phyloP scores from a whole-genome alignment of 495 filamentous ascomycete genomes.

The Rhizodiscina lignyota region DNA sequence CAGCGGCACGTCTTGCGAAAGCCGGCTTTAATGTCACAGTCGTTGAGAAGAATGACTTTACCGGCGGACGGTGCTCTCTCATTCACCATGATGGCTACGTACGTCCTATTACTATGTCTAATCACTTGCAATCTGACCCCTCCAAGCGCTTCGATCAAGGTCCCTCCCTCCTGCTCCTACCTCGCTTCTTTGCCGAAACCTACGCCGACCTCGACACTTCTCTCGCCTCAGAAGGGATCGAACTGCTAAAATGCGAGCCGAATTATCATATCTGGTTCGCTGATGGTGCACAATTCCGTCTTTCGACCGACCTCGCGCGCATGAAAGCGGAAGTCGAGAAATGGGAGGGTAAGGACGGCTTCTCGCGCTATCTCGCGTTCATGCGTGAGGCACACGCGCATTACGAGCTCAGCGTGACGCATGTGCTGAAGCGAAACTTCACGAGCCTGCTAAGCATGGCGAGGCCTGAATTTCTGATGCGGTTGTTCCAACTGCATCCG shows the following conservation, averaged over 20 bases:
- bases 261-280: slow-evolving; percentile 56
- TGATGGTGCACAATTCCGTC: slow-evolving; percentile 39
- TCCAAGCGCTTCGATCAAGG: no score
- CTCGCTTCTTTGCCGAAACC: slow-evolving; percentile 43
- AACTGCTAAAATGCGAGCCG: slow-evolving; percentile 48
- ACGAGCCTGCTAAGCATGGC: slow-evolving; percentile 33
- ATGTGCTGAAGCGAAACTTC: slow-evolving; percentile 49
- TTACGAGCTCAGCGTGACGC: slow-evolving; percentile 42
- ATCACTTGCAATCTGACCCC: no score
- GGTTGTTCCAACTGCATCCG: no score
- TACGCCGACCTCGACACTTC: slow-evolving; percentile 47
- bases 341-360: slow-evolving; percentile 47
- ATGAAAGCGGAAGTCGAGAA: slow-evolving; percentile 54
- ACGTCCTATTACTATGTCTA: no score
- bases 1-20: no score
- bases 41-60: no score
- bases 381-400: slow-evolving; percentile 44
- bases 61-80: no score
- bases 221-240: slow-evolving; percentile 38
- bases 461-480: slow-evolving; percentile 30
- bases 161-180: no score
- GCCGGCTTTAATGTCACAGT: no score
- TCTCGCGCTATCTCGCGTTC: slow-evolving; percentile 42
- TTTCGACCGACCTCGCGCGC: slow-evolving; percentile 39
- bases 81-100: no score